Conservation (phyloP, 1,284 basidiomycete species). For the Ustilago shanxiensis region DNA sequence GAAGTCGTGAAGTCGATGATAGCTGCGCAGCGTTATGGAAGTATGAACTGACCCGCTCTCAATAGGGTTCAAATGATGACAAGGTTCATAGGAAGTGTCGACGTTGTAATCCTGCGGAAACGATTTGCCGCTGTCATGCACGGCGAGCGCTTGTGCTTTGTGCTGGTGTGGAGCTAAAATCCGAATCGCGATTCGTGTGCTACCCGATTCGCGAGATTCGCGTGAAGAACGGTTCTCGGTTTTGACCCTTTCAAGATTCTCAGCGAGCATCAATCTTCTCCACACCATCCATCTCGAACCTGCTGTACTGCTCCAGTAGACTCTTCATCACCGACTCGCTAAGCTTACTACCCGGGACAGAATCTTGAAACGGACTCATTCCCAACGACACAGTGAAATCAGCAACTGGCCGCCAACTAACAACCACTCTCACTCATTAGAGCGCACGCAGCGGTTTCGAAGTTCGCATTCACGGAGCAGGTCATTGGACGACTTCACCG, state of each 20-base stretch:
- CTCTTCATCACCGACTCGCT: not conserved
- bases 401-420: too few relatives aligned
- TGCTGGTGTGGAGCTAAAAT: constrained; percentile 19
- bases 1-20: too few relatives aligned
- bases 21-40: not conserved
- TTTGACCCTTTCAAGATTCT: too few relatives aligned
- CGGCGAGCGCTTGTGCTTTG: not conserved
- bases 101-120: constrained; percentile 7
- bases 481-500: not conserved
- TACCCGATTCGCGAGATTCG: constrained; percentile 20
- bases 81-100: not conserved
- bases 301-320: not conserved
- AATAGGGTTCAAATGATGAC: constrained; percentile 1
- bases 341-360: too few relatives aligned
- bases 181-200: constrained; percentile 12
- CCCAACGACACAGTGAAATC: too few relatives aligned
- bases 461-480: too few relatives aligned
- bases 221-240: too few relatives aligned
- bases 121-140: constrained; percentile 11
- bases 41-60: not conserved
- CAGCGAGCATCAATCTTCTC: not conserved
- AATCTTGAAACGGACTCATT: too few relatives aligned
- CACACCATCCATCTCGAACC: constrained; percentile 19
- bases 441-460: too few relatives aligned
- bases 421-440: too few relatives aligned